Evolutionary conservation across 768 basidiomycete genomes (phyloP).

Genomic region (Dictyophora rubrovolvata): DNA sequence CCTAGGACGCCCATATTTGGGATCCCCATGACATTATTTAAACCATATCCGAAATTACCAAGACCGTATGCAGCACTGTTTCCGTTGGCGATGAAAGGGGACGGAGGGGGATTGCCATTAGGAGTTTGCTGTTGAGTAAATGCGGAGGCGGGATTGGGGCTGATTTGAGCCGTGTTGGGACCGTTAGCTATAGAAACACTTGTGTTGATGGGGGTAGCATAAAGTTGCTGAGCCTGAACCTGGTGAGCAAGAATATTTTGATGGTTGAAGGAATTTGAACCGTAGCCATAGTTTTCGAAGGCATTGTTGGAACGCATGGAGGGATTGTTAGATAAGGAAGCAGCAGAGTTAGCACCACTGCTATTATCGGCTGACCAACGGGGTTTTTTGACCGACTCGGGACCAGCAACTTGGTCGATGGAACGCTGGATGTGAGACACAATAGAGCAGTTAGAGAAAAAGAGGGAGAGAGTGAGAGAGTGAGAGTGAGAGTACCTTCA

Average conservation of each 20-base stretch:
- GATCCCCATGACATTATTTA: constrained; percentile 47
- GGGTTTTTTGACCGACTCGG: constrained; percentile 74
- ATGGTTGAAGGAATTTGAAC: constrained; percentile 55
- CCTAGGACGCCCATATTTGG: constrained; percentile 51
- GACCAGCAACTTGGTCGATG: constrained; percentile 74
- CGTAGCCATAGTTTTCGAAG: constrained; percentile 84
- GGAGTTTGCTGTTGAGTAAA: constrained; percentile 19
- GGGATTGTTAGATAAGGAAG: constrained; percentile 25
- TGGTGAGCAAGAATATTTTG: constrained; percentile 33
- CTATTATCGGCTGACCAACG: constrained; percentile 52
- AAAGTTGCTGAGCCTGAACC: constrained; percentile 30
- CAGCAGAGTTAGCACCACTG: constrained; percentile 28
- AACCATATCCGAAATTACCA: constrained; percentile 28
- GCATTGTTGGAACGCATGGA: constrained; percentile 40
- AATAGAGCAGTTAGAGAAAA: not conserved
- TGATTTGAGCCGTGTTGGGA: constrained; percentile 50
- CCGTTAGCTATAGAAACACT: constrained; percentile 32
- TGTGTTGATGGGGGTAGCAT: constrained; percentile 54
- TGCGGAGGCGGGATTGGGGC: constrained; percentile 50
- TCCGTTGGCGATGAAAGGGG: constrained; percentile 27
- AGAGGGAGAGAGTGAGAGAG: not conserved
- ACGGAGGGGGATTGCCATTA: constrained; percentile 6
- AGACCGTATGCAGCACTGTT: constrained; percentile 39
- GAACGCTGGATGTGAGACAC: constrained; percentile 46
- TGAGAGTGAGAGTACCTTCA: constrained; percentile 51